Evolutionary conservation across 805 yeast species (phyloP).

Genomic region (Kurtzmaniella fragi): DNA sequence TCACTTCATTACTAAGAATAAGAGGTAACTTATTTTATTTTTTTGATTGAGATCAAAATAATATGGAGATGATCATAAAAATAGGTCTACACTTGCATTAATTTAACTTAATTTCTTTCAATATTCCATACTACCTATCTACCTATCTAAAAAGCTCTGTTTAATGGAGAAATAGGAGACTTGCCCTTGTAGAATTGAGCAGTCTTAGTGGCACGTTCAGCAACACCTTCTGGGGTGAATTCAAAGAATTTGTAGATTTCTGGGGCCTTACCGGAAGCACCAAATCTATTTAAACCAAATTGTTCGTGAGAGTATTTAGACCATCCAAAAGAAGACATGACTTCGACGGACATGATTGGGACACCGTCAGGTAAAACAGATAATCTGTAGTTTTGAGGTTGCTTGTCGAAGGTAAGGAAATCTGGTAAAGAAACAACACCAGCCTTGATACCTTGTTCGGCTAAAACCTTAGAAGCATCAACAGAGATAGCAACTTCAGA

Average conservation of each 20-base stretch:
- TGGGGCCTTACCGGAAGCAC: constrained; percentile 89
- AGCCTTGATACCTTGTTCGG: constrained; percentile 61
- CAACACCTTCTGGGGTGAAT: constrained; percentile 91
- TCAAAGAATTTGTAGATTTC: constrained; percentile 81
- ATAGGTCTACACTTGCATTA: too few species aligned
- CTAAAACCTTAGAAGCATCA: constrained; percentile 74
- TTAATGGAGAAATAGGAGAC: constrained; percentile 68
- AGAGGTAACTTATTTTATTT: too few species aligned
- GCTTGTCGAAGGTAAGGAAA: constrained; percentile 83
- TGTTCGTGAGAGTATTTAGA: constrained; percentile 92
- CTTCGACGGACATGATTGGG: constrained; percentile 93
- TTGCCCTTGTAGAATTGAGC: constrained; percentile 79
- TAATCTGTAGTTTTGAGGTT: constrained; percentile 72
- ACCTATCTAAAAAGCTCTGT: constrained; percentile 61
- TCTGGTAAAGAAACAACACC: constrained; percentile 91
- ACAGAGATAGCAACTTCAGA: constrained; percentile 85
- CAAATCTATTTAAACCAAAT: constrained; percentile 92
- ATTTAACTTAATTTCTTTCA: background rate
- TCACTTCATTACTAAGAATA: too few species aligned
- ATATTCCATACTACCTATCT: constrained; percentile 13
- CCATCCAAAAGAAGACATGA: constrained; percentile 89
- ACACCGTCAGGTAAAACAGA: constrained; percentile 91
- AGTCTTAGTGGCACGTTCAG: constrained; percentile 76
- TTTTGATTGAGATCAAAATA: too few species aligned
- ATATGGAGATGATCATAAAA: too few species aligned